Evolutionary conservation across 768 basidiomycete species (phyloP).

Genomic region (Mrakia frigida): DNA sequence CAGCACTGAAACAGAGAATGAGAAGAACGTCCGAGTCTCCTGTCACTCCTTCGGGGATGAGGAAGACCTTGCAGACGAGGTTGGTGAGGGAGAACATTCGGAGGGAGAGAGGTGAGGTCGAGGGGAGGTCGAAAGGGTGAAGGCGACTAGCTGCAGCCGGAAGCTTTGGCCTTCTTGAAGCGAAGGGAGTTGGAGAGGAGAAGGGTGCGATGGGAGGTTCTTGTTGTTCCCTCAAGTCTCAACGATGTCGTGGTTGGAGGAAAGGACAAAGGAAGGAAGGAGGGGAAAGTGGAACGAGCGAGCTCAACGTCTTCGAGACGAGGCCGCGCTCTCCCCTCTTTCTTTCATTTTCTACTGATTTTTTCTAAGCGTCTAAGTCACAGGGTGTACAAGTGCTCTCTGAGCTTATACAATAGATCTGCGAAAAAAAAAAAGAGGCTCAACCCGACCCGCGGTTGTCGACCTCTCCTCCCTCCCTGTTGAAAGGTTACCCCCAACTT

Average conservation of each 20-base stretch:
- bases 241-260: background rate
- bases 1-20: background rate
- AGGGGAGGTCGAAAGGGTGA: background rate
- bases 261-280: background rate
- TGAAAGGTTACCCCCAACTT: no score
- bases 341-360: no score
- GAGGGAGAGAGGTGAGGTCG: background rate
- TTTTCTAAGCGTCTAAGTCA: no score
- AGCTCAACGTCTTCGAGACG: background rate
- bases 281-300: background rate
- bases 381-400: no score
- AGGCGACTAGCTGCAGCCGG: background rate
- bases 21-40: conserved; percentile 7
- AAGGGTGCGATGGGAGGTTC: background rate
- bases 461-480: no score
- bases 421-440: no score
- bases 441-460: no score
- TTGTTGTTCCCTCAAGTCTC: background rate
- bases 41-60: background rate
- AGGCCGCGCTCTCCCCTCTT: no score
- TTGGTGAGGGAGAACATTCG: conserved; percentile 11
- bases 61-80: background rate
- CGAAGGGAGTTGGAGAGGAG: no score
- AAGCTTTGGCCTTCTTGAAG: no score
- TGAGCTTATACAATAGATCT: no score